A percentile compares a stretch with the other conserved stretches of the same genome.
phyloP scores from a whole-genome alignment of 257 asterid genomes.

The Mentha longifolia region DNA sequence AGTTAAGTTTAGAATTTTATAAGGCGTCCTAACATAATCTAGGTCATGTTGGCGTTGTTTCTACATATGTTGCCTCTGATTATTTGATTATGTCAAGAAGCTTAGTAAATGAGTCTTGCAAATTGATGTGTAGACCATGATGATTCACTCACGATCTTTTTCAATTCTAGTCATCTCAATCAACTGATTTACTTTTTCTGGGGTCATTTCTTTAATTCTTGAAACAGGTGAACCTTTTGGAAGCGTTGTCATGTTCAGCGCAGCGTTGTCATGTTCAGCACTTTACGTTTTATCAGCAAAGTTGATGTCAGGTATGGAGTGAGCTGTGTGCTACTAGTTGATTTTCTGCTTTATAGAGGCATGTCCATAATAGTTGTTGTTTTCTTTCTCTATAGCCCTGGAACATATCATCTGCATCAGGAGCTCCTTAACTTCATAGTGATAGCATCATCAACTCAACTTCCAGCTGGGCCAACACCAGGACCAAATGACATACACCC shows the following conservation, averaged over 20 bases:
- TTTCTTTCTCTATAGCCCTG: constrained; percentile 57
- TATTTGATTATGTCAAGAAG: constrained; percentile 1
- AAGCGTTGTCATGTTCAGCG: constrained; percentile 66
- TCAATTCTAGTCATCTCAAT: constrained; percentile 12
- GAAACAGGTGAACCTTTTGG: constrained; percentile 68
- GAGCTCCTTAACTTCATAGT: constrained; percentile 86
- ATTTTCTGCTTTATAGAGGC: constrained; percentile 28
- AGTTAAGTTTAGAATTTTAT: background rate
- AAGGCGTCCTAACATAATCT: background rate
- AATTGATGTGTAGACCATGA: constrained; percentile 7
- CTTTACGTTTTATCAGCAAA: constrained; percentile 73
- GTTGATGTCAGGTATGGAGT: constrained; percentile 82
- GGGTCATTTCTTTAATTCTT: constrained; percentile 20
- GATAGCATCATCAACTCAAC: constrained; percentile 87
- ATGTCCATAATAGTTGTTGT: constrained; percentile 34
- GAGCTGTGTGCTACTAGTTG: constrained; percentile 23
- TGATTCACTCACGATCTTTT: constrained; percentile 16
- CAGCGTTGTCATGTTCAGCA: too few species aligned
- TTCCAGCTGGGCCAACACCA: constrained; percentile 90
- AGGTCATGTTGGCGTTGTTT: background rate
- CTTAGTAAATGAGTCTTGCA: constrained; percentile 12
- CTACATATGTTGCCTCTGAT: constrained; percentile 15
- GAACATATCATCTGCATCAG: constrained; percentile 76
- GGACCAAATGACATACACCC: constrained; percentile 88
- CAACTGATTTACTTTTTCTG: constrained; percentile 24